A percentile compares a stretch with the other conserved stretches of the same genome.
Conservation (phyloP, 2,329 filamentous ascomycete genomes). For the Elsinoe perseae region DNA sequence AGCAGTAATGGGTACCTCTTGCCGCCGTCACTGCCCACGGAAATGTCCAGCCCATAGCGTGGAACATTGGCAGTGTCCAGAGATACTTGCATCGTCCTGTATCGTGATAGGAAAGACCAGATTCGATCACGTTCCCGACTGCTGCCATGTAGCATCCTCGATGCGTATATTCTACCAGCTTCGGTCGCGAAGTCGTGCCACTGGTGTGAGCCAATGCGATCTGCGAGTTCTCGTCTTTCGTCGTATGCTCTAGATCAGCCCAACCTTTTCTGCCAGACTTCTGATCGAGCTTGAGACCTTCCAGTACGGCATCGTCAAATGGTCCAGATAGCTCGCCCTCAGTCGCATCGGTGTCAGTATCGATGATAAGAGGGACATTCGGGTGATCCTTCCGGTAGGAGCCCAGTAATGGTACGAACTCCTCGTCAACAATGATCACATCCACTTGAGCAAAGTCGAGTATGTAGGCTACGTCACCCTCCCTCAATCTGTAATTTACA, state of each 20-base stretch:
- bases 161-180: slow-evolving; percentile 89
- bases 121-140: slow-evolving; percentile 80
- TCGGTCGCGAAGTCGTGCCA: slow-evolving; percentile 83
- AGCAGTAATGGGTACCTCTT: slow-evolving; percentile 86
- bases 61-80: slow-evolving; percentile 89
- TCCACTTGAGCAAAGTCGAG: slow-evolving; percentile 83
- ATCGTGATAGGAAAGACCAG: slow-evolving; percentile 62
- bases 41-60: slow-evolving; percentile 47
- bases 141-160: slow-evolving; percentile 79
- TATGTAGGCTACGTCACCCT: slow-evolving; percentile 83
- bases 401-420: slow-evolving; percentile 65
- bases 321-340: slow-evolving; percentile 67
- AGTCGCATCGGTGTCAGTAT: slow-evolving; percentile 73
- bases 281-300: slow-evolving; percentile 67
- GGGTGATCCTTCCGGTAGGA: slow-evolving; percentile 55
- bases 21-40: slow-evolving; percentile 74
- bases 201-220: slow-evolving; percentile 90
- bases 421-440: slow-evolving; percentile 74
- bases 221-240: slow-evolving; percentile 66
- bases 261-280: slow-evolving; percentile 63
- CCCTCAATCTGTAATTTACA: slow-evolving; percentile 67
- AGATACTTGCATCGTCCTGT: slow-evolving; percentile 56
- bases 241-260: slow-evolving; percentile 63
- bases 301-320: slow-evolving; percentile 74
- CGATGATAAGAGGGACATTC: slow-evolving; percentile 63